A percentile compares a stretch with the other conserved stretches of the same genome.
phyloP scores from a whole-genome alignment of 768 basidiomycete species.

The Russula griseocarnosa region DNA sequence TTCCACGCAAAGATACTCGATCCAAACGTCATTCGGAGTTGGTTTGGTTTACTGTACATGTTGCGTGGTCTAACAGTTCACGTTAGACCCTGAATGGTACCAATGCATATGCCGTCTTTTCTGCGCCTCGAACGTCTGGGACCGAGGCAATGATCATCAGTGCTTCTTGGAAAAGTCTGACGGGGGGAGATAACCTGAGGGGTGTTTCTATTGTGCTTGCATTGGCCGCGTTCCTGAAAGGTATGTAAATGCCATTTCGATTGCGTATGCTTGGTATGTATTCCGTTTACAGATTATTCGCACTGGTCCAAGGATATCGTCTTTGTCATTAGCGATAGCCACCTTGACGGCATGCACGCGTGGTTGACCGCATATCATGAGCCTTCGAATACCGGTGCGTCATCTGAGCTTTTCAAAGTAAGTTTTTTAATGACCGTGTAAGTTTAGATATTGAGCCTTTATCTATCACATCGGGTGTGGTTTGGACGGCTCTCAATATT shows the following conservation, averaged over 20 bases:
- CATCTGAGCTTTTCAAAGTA: not conserved
- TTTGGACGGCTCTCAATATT: conserved; percentile 93
- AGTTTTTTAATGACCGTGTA: conserved; percentile 32
- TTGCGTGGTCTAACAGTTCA: conserved; percentile 12
- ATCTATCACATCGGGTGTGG: conserved; percentile 69
- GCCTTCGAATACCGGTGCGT: conserved; percentile 57
- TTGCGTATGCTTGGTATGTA: not conserved
- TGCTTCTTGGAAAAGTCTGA: conserved; percentile 81
- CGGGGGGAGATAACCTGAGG: conserved; percentile 69
- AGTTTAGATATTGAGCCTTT: conserved; percentile 66
- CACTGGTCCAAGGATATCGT: conserved; percentile 95
- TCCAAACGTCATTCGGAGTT: conserved; percentile 51
- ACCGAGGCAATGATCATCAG: conserved; percentile 88
- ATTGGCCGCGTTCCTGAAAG: conserved; percentile 78
- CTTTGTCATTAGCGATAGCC: conserved; percentile 83
- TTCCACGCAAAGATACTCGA: conserved; percentile 65
- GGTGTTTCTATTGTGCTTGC: conserved; percentile 84
- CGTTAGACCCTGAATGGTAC: conserved; percentile 55
- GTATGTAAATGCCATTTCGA: conserved; percentile 41
- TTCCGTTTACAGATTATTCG: conserved; percentile 56
- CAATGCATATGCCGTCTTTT: conserved; percentile 79
- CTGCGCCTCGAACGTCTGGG: conserved; percentile 87
- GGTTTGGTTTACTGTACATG: conserved; percentile 26
- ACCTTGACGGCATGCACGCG: conserved; percentile 89
- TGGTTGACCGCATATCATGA: conserved; percentile 87